Conservation (phyloP, 441 rosid species). For the Pelargonium fulgidum region DNA sequence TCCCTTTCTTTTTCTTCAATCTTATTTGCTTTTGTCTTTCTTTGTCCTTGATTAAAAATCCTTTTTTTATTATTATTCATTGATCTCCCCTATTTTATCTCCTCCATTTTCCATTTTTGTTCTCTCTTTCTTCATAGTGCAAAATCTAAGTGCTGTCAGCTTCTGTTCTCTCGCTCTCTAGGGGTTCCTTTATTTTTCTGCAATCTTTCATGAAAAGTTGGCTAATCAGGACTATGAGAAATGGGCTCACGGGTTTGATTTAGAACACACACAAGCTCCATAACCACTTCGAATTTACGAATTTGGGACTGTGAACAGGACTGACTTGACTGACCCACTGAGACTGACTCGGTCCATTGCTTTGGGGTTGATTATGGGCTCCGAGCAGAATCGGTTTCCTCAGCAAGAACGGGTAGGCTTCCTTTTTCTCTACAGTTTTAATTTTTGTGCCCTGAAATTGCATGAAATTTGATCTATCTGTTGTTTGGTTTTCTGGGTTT, state of each 20-base stretch:
- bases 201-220: neutral
- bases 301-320: neutral
- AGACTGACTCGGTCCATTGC: neutral
- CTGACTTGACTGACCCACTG: neutral
- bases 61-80: neutral
- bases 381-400: constrained; percentile 80
- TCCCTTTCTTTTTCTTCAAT: no score
- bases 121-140: neutral
- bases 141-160: constrained; percentile 4
- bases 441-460: no score
- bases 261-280: constrained; percentile 4
- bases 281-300: neutral
- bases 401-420: constrained; percentile 69
- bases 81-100: neutral
- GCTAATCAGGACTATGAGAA: neutral
- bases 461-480: neutral
- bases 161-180: neutral
- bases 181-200: neutral
- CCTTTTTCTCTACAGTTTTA: no score
- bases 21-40: no score
- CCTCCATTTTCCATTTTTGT: no score
- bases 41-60: no score
- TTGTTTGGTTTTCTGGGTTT: constrained; percentile 10
- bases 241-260: neutral
- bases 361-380: constrained; percentile 48